Evolutionary conservation across 441 rosid species (phyloP).

Genomic region (Euphorbia corollata): DNA sequence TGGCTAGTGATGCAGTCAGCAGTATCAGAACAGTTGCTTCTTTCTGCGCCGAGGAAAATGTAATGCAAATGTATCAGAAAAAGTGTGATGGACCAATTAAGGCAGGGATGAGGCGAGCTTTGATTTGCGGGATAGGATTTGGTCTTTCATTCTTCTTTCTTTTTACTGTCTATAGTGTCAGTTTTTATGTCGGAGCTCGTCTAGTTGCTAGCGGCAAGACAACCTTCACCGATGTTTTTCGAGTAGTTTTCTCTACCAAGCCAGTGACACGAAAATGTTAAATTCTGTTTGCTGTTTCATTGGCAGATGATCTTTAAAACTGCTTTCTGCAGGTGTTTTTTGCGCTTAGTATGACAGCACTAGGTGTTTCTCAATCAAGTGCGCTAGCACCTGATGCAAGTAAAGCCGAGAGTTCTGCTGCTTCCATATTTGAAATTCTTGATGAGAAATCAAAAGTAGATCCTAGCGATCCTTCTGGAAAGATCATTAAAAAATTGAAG

Average conservation of each 20-base stretch:
- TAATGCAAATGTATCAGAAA: constrained; percentile 42
- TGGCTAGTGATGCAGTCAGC: constrained; percentile 71
- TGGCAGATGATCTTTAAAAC: neutral
- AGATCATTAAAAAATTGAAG: constrained; percentile 30
- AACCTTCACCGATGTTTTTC: constrained; percentile 47
- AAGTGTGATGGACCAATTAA: constrained; percentile 56
- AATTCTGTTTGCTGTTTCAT: too few relatives aligned
- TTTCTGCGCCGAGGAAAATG: constrained; percentile 67
- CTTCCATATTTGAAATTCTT: constrained; percentile 52
- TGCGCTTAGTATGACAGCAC: constrained; percentile 46
- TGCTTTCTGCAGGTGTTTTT: constrained; percentile 45
- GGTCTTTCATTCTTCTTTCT: constrained; percentile 52
- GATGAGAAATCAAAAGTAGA: constrained; percentile 53
- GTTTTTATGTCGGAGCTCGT: constrained; percentile 67
- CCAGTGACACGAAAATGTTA: neutral
- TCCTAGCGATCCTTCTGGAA: constrained; percentile 44
- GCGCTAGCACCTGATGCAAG: constrained; percentile 42
- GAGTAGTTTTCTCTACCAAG: constrained; percentile 24
- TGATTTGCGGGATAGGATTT: constrained; percentile 52
- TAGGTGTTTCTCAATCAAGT: constrained; percentile 53
- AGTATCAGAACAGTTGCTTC: constrained; percentile 76
- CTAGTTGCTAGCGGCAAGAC: constrained; percentile 44
- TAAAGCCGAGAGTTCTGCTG: constrained; percentile 49
- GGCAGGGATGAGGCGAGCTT: constrained; percentile 50
- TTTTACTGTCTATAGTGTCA: constrained; percentile 39